Base-by-base conservation (phyloP, 169 alveolate genomes). In the Cryptosporidium andersoni region DNA sequence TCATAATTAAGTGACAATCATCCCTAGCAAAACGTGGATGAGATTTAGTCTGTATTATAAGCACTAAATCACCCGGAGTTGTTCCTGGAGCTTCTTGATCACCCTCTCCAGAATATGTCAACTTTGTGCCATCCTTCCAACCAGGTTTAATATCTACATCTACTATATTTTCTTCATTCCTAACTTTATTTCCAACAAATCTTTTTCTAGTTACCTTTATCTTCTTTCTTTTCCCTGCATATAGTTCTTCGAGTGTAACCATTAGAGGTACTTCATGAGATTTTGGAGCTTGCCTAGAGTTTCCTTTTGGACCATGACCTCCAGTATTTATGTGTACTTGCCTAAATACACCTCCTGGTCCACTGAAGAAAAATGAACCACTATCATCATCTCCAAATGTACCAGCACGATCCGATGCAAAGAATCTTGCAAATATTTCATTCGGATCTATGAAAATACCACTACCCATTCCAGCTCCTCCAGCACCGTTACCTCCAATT, bases 71-170 rank as follows among this genome's bases (percentile, higher is more conserved):
- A 3, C 96, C 96, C 16, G 96, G 96, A 3, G 92, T 88, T 5
- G 92, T 55, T 81, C 88, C 88, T 14, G 96, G 96, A 4, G 95
- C 66, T 34, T 90, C 88, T 64, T 93, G 96, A 67, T 93, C 96
- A 4, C 96, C 96, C 82, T 93, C 96, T 34, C 95, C 94, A 7
- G 94, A 80, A 64, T 92, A 93, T 11, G 96, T 93, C 39, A 93
- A 80, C 81, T 91, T 93, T 2, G 96, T 93, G 4, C 96, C 96
- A 81, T 93, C 96, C 80, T 93, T 93, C 96, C 96, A 93, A 6
- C 96, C 94, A 12, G 96, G 95, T 65, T 93, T 93, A 47, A 93
- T 90, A 81, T 93, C 96, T 8, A 93, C 91, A 65, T 91, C 93
- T 16, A 93, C 95, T 14, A 81, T 91, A 64, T 93, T 92, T 66